Conservation (phyloP, 1,284 basidiomycete genomes). For the Trichosporon ovoides region DNA sequence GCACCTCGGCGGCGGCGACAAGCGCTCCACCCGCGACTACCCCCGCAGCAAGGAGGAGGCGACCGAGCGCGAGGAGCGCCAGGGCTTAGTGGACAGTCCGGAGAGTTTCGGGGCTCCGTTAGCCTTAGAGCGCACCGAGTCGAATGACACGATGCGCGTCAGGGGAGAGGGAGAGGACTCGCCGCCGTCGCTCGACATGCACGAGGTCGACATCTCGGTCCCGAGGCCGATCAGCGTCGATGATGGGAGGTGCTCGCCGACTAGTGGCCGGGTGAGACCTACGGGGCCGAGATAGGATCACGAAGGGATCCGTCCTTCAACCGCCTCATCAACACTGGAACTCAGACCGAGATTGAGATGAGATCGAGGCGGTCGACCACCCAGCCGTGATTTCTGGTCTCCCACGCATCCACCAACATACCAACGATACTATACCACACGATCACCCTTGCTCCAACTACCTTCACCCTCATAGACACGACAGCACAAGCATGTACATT, state of each 20-base stretch:
- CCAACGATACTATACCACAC: no score
- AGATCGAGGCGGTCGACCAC: no score
- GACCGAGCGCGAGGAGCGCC: slow-evolving; percentile 33
- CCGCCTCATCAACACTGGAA: no score
- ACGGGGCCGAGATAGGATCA: not conserved
- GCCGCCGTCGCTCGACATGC: not conserved
- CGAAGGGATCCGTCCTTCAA: no score
- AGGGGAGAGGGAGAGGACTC: not conserved
- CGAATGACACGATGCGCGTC: no score
- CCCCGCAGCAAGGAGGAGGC: slow-evolving; percentile 28
- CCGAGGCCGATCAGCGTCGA: not conserved
- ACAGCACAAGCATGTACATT: not conserved
- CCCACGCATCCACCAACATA: no score
- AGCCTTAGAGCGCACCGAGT: not conserved
- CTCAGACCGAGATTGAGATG: no score
- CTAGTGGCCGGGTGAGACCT: not conserved
- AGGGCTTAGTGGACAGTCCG: slow-evolving; percentile 23
- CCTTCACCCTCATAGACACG: no score
- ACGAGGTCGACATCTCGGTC: not conserved
- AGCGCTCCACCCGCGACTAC: slow-evolving; percentile 32
- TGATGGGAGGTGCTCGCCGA: not conserved
- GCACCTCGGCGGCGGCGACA: slow-evolving; percentile 26
- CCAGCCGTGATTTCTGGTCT: no score
- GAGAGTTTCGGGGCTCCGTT: not conserved
- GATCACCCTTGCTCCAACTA: no score